These are phyloP conservation scores for Yamadazyma sp. DNA, from an alignment of 1,139 yeast genomes.

Conservation along the genomic window DNA sequence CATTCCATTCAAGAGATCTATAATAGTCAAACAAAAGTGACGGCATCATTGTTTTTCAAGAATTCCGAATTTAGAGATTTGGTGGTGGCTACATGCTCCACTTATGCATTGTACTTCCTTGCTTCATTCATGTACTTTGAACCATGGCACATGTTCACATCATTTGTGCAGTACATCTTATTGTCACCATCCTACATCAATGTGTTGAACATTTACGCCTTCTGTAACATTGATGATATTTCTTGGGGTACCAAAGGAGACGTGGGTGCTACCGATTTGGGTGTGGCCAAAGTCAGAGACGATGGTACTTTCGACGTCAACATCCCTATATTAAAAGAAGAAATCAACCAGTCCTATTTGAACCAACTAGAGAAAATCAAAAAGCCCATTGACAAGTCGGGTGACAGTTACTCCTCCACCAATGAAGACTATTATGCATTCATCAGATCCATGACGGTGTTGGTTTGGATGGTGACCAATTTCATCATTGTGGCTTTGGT, in stretches of 20 bases:
- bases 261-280: slow-evolving; percentile 45
- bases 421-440: slow-evolving; percentile 76
- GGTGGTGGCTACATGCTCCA: slow-evolving; percentile 48
- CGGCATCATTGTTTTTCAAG: slow-evolving; percentile 39
- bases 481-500: slow-evolving; percentile 71
- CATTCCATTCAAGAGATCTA: slow-evolving; percentile 41
- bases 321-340: slow-evolving; percentile 62
- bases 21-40: slow-evolving; percentile 27
- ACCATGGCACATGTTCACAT: slow-evolving; percentile 55
- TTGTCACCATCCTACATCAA: slow-evolving; percentile 49
- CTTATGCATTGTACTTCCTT: slow-evolving; percentile 46
- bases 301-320: slow-evolving; percentile 68
- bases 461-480: slow-evolving; percentile 78
- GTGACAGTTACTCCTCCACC: slow-evolving; percentile 34
- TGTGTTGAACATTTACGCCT: slow-evolving; percentile 50
- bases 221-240: slow-evolving; percentile 51
- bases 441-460: slow-evolving; percentile 76
- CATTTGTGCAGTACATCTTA: slow-evolving; percentile 45
- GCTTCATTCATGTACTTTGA: slow-evolving; percentile 50
- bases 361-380: slow-evolving; percentile 64
- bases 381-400: slow-evolving; percentile 31
- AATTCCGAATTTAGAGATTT: slow-evolving; percentile 47
- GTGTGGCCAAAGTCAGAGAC: slow-evolving; percentile 62
- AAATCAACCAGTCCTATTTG: slow-evolving; percentile 59
- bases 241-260: slow-evolving; percentile 56